Conservation (phyloP, 2,329 filamentous ascomycete genomes). For the Pseudogymnoascus sp. region DNA sequence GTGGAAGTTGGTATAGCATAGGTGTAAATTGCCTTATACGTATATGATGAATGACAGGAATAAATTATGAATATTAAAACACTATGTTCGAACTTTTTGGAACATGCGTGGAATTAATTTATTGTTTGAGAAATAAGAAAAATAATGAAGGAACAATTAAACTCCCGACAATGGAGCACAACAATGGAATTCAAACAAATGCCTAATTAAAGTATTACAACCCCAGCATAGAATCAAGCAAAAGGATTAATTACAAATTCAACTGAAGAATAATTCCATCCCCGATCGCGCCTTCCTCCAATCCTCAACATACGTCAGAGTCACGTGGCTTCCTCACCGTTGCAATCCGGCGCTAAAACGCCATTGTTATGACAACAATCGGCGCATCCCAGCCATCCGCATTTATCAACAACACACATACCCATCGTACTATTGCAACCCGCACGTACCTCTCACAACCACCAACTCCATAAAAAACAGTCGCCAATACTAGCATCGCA, state of each 20-base stretch:
- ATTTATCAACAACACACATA: constrained; percentile 9
- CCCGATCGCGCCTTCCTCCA: background rate
- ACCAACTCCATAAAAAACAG: constrained; percentile 12
- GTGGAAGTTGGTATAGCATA: background rate
- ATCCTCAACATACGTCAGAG: background rate
- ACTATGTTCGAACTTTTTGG: background rate
- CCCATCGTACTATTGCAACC: constrained; percentile 7
- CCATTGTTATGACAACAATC: constrained; percentile 11
- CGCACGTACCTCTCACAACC: constrained; percentile 25
- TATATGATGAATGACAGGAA: background rate
- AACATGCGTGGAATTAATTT: background rate
- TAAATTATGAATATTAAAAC: background rate
- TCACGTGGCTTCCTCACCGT: background rate
- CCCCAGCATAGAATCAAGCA: background rate
- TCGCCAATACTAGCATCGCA: constrained; percentile 17
- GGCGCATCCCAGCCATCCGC: constrained; percentile 3
- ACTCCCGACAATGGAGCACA: background rate
- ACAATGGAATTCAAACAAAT: background rate
- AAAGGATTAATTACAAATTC: background rate
- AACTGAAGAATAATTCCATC: background rate
- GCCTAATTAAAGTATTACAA: background rate
- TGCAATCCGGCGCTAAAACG: constrained; percentile 6
- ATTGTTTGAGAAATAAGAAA: background rate
- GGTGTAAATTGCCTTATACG: background rate
- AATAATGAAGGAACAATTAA: background rate